Evolutionary conservation across 1,284 basidiomycete species (phyloP), one percentile per base, ranked within the genome.

Genomic region (Agaricales sp.): DNA sequence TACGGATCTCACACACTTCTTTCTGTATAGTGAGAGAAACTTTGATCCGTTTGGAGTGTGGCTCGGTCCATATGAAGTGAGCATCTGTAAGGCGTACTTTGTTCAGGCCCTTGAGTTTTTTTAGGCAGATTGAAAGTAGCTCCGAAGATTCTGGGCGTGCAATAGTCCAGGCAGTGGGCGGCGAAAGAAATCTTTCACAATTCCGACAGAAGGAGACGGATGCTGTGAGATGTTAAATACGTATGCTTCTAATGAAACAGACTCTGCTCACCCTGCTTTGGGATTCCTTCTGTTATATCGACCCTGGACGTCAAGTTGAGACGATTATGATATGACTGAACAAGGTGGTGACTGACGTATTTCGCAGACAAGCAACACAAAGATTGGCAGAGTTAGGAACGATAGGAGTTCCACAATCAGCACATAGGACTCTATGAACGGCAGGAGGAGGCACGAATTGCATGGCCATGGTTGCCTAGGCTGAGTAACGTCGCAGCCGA

Each of bases 1-100:
- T 13, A 2, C 12, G 24, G 19, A 18, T 41, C 19, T 4, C 16
- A 59, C 72, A 20, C 50, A 90, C 91, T 75, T 99, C 96, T 70
- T 99, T 98, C 69, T 99, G 96, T 49, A 99, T 94, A 0, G 95
- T 98, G 59, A 99, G 71, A 54, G 96, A 96, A 54, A 99, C 83
- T 48, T 92, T 80, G 53, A 99, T 66, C 47, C 96, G 79, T 64
- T 95, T 95, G 47, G 89, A 93, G 69, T 99, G 95, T 1, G 95
- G 95, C 63, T 99, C 96, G 6, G 95, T 99, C 95, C 96, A 99
- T 61, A 99, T 92, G 65, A 99, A 99, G 55, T 92, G 90, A 0
- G 95, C 95, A 56, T 99, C 95, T 30, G 96, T 96, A 41, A 99
- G 70, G 25, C 95, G 87, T 48, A 99, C 93, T 72, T 93, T 95